Conservation (phyloP, 805 yeast species). For the Wickerhamiella sorbophila region DNA sequence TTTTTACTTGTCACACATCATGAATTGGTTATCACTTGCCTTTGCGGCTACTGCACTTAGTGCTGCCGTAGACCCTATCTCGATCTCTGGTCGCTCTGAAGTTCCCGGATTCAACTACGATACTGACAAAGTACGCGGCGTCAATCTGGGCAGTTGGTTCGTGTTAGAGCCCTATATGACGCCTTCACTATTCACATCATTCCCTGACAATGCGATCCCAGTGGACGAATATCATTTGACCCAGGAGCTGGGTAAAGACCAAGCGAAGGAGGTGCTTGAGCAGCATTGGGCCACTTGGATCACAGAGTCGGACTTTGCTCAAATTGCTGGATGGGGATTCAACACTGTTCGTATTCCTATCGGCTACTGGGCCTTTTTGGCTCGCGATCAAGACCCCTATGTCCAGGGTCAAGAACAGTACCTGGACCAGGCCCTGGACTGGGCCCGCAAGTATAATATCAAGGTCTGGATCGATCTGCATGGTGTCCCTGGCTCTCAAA, state of each 20-base stretch:
- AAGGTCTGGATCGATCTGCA: constrained; percentile 87
- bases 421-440: constrained; percentile 59
- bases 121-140: constrained; percentile 28
- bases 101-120: constrained; percentile 20
- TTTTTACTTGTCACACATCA: no score
- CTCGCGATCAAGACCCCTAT: constrained; percentile 59
- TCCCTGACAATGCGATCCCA: constrained; percentile 32
- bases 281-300: constrained; percentile 71
- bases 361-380: constrained; percentile 84
- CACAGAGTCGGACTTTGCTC: constrained; percentile 53
- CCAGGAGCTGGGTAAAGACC: constrained; percentile 43
- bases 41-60: neutral
- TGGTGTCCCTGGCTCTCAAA: constrained; percentile 95
- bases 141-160: constrained; percentile 83
- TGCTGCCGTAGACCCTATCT: neutral
- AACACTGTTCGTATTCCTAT: constrained; percentile 83
- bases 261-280: constrained; percentile 37
- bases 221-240: constrained; percentile 72
- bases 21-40: neutral
- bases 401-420: constrained; percentile 67
- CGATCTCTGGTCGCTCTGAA: neutral
- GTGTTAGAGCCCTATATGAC: constrained; percentile 78
- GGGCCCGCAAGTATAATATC: constrained; percentile 50
- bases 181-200: constrained; percentile 37
- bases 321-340: constrained; percentile 33